Percentiles rank a stretch among this genome's conserved stretches.
Conservation (phyloP, 75 land plant genomes). For the Adiantum capillusveneris region DNA sequence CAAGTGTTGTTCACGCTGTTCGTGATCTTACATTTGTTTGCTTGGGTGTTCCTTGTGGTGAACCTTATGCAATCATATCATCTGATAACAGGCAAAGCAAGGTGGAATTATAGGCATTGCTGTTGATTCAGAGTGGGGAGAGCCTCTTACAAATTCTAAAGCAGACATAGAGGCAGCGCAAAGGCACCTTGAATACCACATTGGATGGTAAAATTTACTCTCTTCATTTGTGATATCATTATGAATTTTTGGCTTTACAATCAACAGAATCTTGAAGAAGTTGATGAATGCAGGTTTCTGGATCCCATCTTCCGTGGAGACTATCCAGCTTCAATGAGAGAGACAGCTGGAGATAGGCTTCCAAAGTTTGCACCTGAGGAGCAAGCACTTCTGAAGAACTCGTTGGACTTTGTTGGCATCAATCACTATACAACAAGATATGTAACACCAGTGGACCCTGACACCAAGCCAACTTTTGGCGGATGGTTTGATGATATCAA, state of each 20-base stretch:
- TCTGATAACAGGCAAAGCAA: slow-evolving; percentile 38
- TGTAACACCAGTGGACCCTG: slow-evolving; percentile 12
- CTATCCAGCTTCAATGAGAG: no score
- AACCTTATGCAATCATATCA: not conserved
- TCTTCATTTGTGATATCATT: not conserved
- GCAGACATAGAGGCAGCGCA: slow-evolving; percentile 69
- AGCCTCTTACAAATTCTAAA: slow-evolving; percentile 52
- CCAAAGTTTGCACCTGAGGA: no score
- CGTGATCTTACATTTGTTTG: not conserved
- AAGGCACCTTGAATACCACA: slow-evolving; percentile 61
- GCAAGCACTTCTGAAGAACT: no score
- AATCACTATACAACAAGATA: no score
- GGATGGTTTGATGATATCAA: not conserved
- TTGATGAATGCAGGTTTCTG: slow-evolving; percentile 68
- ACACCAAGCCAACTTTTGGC: slow-evolving; percentile 11
- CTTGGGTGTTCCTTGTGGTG: not conserved
- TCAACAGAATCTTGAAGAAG: no score
- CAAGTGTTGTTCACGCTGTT: not conserved
- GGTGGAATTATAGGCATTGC: slow-evolving; percentile 72
- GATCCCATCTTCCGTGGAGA: no score
- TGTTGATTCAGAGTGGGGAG: slow-evolving; percentile 76
- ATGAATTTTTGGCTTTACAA: not conserved
- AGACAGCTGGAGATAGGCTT: no score
- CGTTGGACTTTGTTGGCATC: no score
- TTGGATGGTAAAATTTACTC: slow-evolving; percentile 48